Evolutionary conservation across 116 monocot genomes (phyloP).

Genomic region (Zostera marina): DNA sequence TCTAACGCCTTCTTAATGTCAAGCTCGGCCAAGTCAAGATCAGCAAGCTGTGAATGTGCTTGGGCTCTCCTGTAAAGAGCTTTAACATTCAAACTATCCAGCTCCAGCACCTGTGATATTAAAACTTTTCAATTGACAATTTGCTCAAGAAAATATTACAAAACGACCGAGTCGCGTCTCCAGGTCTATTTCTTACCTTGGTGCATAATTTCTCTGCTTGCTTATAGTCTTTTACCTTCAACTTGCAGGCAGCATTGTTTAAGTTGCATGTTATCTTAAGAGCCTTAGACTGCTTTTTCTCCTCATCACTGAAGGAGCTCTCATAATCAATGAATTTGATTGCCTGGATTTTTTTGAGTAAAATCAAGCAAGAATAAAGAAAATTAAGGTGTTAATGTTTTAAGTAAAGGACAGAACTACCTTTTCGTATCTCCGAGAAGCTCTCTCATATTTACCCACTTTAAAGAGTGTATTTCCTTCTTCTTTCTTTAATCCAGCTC

Average conservation of each 20-base stretch:
- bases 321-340: slow-evolving; percentile 50
- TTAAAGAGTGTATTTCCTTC: slow-evolving; percentile 92
- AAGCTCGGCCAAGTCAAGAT: slow-evolving; percentile 81
- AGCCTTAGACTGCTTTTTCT: slow-evolving; percentile 78
- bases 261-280: slow-evolving; percentile 71
- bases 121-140: too few relatives aligned
- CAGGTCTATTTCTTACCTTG: slow-evolving; percentile 30
- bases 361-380: background rate
- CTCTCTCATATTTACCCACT: slow-evolving; percentile 60
- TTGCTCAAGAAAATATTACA: too few relatives aligned
- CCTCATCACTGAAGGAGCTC: slow-evolving; percentile 80
- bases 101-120: slow-evolving; percentile 49
- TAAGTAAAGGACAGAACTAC: slow-evolving; percentile 10
- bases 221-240: slow-evolving; percentile 86
- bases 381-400: background rate
- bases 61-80: slow-evolving; percentile 87
- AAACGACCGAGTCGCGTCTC: background rate
- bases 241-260: slow-evolving; percentile 95
- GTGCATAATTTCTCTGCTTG: slow-evolving; percentile 89
- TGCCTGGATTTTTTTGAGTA: slow-evolving; percentile 24
- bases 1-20: slow-evolving; percentile 95
- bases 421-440: slow-evolving; percentile 95
- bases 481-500: slow-evolving; percentile 83
- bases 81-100: slow-evolving; percentile 74
- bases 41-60: slow-evolving; percentile 62